phyloP scores from a whole-genome alignment of 441 rosid genomes.

The Arabidopsis lyrata region DNA sequence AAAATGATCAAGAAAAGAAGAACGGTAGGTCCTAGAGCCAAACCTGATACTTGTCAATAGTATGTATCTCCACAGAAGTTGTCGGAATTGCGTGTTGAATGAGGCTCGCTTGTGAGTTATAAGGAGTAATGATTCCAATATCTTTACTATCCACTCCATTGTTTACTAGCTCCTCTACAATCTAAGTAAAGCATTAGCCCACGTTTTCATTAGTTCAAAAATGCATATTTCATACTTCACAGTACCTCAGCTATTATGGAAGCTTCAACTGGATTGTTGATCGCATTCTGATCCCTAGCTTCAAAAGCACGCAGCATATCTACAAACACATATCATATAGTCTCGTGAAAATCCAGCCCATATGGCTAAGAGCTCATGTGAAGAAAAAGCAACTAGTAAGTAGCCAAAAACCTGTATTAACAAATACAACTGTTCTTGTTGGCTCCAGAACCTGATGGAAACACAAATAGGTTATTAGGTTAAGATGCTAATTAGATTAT shows the following conservation, averaged over 20 bases:
- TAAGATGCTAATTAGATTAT: constrained; percentile 30
- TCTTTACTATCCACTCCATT: constrained; percentile 75
- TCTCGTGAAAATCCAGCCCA: constrained; percentile 24
- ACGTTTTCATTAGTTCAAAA: constrained; percentile 12
- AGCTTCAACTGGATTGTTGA: constrained; percentile 91
- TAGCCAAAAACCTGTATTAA: constrained; percentile 72
- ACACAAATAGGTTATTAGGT: constrained; percentile 19
- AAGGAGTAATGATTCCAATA: constrained; percentile 95
- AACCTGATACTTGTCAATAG: constrained; percentile 98
- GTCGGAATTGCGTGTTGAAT: constrained; percentile 54
- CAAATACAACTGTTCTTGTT: constrained; percentile 66
- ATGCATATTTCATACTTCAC: constrained; percentile 5
- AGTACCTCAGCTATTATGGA: constrained; percentile 77
- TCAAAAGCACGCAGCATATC: constrained; percentile 87
- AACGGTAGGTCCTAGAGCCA: constrained; percentile 29
- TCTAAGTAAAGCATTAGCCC: constrained; percentile 46
- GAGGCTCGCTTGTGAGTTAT: constrained; percentile 90
- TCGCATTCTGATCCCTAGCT: constrained; percentile 70
- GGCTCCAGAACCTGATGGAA: constrained; percentile 82
- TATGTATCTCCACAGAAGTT: constrained; percentile 83
- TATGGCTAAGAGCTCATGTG: constrained; percentile 19
- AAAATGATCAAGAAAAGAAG: constrained; percentile 6
- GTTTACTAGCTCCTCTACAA: constrained; percentile 62
- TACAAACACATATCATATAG: constrained; percentile 39
- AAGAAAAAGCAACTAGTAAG: constrained; percentile 26